Conservation (phyloP, 2,329 filamentous ascomycete genomes). For the Monosporascus sp. region DNA sequence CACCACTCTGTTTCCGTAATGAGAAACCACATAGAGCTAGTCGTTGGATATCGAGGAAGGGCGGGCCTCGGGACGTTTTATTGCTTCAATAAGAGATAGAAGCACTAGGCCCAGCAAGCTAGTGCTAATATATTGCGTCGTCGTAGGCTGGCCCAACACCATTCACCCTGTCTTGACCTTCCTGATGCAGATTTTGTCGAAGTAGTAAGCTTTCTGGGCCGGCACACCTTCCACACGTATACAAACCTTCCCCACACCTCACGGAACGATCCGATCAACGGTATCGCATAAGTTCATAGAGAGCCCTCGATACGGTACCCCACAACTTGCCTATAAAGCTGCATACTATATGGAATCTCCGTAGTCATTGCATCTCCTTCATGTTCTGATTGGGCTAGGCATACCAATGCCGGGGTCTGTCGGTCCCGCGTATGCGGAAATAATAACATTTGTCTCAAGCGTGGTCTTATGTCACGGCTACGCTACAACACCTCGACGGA, state of each 20-base stretch:
- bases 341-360: neutral
- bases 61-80: too few species aligned
- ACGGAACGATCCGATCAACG: neutral
- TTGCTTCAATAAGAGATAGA: too few species aligned
- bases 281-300: neutral
- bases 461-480: neutral
- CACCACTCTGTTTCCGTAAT: too few species aligned
- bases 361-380: neutral
- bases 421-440: neutral
- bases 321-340: neutral
- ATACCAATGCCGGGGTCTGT: neutral
- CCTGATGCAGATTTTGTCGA: too few species aligned
- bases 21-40: too few species aligned
- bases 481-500: neutral
- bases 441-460: neutral
- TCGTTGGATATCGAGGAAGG: too few species aligned
- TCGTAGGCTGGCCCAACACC: too few species aligned
- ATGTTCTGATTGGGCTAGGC: neutral
- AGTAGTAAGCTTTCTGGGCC: neutral
- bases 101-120: too few species aligned
- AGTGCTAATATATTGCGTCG: too few species aligned
- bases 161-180: too few species aligned
- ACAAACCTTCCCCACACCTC: neutral
- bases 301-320: neutral
- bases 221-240: neutral